Evolutionary conservation across 805 yeast genomes (phyloP), one percentile per base, ranked within the genome.

Genomic region (Hanseniaspora lindneri): DNA sequence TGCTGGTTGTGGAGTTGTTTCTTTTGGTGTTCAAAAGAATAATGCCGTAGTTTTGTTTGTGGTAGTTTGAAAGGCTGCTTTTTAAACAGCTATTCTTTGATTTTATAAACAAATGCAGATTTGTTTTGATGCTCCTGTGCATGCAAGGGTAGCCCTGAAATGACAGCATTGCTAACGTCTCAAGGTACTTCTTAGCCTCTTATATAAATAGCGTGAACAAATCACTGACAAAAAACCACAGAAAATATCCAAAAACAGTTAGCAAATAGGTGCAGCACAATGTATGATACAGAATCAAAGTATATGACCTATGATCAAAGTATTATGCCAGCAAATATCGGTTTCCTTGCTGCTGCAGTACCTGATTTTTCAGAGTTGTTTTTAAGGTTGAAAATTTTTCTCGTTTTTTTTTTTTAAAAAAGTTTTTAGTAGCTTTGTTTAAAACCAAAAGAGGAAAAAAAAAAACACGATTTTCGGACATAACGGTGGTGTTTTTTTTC

Each of bases 31-130:
- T 19, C 51, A 53, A 28, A 14, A 65, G 48, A 51, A 67, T n/a
- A n/a, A n/a, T n/a, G n/a, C n/a, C n/a, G n/a, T n/a, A n/a, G n/a
- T n/a, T n/a, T n/a, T n/a, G n/a, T n/a, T n/a, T n/a, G n/a, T n/a
- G n/a, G n/a, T n/a, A n/a, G n/a, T 68, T 14, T 66, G 56, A 0
- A 71, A 70, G 21, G 10, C n/a, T 23, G 11, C 39, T 46, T 34
- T 16, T 39, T 19, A 14, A 7, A 28, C 6, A n/a, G 20, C 33
- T 42, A 39, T 23, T 50, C 52, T 32, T 37, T 32, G 41, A 39
- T 44, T 39, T 33, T 17, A 5, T 17, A 33, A 33, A 17, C 19
- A 33, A 4, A 10, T 4, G 5, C 16, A 33, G 42, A 21, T 17
- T 25, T 30, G 41, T 44, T 37, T 47, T 41, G 8, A 36, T 4